Conservation (phyloP, 108 stramenopile genomes). For the Fistulifera solaris region DNA sequence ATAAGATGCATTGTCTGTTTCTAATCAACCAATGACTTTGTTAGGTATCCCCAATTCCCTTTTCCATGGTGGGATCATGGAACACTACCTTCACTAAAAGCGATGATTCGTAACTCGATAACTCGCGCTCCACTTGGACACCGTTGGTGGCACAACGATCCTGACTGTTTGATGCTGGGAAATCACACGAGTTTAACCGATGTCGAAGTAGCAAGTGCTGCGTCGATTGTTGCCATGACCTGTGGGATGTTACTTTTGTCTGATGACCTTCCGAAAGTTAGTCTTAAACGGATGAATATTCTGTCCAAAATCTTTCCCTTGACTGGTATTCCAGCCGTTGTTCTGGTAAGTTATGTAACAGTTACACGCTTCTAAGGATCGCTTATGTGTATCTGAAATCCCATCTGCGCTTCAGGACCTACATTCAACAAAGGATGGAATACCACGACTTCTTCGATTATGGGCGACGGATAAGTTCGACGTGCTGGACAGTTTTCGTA, state of each 20-base stretch:
- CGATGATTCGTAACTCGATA: constrained; percentile 86
- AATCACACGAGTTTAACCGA: constrained; percentile 75
- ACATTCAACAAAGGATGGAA: constrained; percentile 62
- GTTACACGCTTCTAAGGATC: too few species aligned
- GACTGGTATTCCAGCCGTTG: constrained; percentile 66
- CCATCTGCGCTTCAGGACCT: constrained; percentile 30
- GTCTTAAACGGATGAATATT: constrained; percentile 43
- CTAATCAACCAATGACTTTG: too few species aligned
- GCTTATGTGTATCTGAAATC: too few species aligned
- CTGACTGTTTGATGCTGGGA: constrained; percentile 86
- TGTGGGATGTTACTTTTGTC: constrained; percentile 86
- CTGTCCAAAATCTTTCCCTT: constrained; percentile 74
- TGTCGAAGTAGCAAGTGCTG: constrained; percentile 78
- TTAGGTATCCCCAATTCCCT: constrained; percentile 61
- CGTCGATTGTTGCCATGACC: constrained; percentile 85
- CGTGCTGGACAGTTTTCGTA: constrained; percentile 15
- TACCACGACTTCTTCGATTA: constrained; percentile 67
- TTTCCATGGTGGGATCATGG: constrained; percentile 82
- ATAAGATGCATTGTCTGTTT: too few species aligned
- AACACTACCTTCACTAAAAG: constrained; percentile 83
- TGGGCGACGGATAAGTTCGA: constrained; percentile 72
- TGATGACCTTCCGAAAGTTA: constrained; percentile 81
- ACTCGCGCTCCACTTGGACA: constrained; percentile 73
- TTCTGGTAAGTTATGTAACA: constrained; percentile 35
- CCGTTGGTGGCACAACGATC: constrained; percentile 93